Base-by-base conservation (phyloP, 495 filamentous ascomycete species). In the Talaromyces nanjingensis region DNA sequence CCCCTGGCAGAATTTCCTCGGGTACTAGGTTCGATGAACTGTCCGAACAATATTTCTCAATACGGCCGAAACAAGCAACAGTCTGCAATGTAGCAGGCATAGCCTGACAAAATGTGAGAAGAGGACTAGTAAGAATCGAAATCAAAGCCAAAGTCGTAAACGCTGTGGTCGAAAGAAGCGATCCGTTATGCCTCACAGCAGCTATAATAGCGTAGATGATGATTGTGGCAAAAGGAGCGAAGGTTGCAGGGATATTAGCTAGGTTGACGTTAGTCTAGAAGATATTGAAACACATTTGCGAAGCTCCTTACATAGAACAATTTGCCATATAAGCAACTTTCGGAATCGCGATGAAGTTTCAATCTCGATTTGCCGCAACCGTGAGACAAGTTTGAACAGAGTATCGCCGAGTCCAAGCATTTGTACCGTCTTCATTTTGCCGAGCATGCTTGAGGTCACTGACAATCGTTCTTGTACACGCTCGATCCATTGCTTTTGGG, bases 131-230 rank as follows among this genome's bases (percentile, higher is more conserved):
- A 9, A 89, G 69, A 6, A 90, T 77, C 0, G 81, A 73, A 63
- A 89, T 84, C 1, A 88, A 81, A 0, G 86, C 84, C 4, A 89
- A 65, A 1, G 86, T 80, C 0, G 86, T 88, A 67, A 84, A 87
- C 0, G 81, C 77, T 24, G 72, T 76, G 3, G 81, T 71, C 4
- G 81, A 81, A 25, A 87, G 68, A 6, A 77, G 78, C 49, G 68
- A 68, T 25, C 76, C 73, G 62, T 78, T 73, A 8, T 77, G 74
- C 58, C 75, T 71, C 22, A 76, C 73, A 34, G 81, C 72, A 1
- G 83, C 79, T 20, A 84, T 76, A 33, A 80, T 76, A 1, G 81
- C 76, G 64, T 77, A 76, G 0, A 82, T 77, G 4, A 74, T 73
- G 54, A 83, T 86, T 0, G 82, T 81, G 31, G 84, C 68, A 20